phyloP scores from a whole-genome alignment of 129 eudicot genomes.

The Artemisia tridentata region DNA sequence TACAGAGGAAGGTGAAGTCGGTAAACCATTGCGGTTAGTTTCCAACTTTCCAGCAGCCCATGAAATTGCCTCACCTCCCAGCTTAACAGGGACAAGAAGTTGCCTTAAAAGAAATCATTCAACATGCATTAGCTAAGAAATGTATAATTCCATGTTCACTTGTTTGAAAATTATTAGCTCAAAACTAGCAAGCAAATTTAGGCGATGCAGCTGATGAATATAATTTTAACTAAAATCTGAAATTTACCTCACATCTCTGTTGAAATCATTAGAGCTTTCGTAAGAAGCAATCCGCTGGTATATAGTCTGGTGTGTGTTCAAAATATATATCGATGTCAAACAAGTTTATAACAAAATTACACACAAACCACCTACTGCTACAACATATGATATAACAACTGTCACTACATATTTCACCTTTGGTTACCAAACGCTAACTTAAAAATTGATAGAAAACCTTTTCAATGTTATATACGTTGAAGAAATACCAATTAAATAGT shows the following conservation, averaged over 20 bases:
- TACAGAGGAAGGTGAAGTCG: slow-evolving; percentile 87
- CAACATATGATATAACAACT: neutral
- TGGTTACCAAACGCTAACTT: neutral
- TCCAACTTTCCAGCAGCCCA: slow-evolving; percentile 90
- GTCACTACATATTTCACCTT: neutral
- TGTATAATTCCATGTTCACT: neutral
- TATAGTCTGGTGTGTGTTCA: slow-evolving; percentile 53
- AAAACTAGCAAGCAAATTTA: neutral
- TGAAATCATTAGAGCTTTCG: slow-evolving; percentile 63
- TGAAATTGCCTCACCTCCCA: slow-evolving; percentile 85
- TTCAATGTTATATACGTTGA: neutral
- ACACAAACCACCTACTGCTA: neutral
- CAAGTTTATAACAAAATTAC: neutral
- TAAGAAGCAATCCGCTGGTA: slow-evolving; percentile 72
- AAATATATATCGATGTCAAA: slow-evolving; percentile 10
- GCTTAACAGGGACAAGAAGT: slow-evolving; percentile 71
- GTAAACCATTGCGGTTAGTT: slow-evolving; percentile 61
- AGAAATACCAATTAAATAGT: neutral
- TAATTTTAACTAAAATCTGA: neutral
- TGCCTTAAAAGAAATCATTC: slow-evolving; percentile 39
- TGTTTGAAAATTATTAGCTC: neutral
- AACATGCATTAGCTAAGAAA: neutral
- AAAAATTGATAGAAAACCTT: neutral
- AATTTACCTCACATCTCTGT: slow-evolving; percentile 70
- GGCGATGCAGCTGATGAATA: neutral